Conservation (phyloP, 2,329 filamentous ascomycete genomes). For the Phialophora verrucosa region DNA sequence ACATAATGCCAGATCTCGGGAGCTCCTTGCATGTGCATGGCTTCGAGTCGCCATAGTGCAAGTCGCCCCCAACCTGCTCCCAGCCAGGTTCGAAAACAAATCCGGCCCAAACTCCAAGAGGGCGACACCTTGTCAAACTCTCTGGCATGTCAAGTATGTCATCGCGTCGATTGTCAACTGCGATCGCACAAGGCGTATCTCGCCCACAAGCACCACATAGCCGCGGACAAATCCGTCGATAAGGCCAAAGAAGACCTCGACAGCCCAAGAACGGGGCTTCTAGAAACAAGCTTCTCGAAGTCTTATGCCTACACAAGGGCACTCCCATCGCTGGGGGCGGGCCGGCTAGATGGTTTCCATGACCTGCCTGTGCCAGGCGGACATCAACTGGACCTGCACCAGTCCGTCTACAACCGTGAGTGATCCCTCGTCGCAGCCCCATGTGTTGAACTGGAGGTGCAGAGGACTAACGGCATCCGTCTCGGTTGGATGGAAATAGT, state of each 20-base stretch:
- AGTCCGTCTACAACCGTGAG: constrained; percentile 25
- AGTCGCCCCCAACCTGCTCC: neutral
- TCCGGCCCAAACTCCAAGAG: neutral
- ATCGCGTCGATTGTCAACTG: constrained; percentile 14
- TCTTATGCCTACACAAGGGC: constrained; percentile 22
- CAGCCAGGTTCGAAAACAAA: neutral
- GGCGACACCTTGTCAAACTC: neutral
- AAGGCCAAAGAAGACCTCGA: neutral
- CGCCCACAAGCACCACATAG: neutral
- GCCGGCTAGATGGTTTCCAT: constrained; percentile 22
- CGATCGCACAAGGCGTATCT: constrained; percentile 18
- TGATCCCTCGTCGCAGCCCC: neutral
- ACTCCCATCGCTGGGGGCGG: constrained; percentile 11
- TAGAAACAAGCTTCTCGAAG: constrained; percentile 7
- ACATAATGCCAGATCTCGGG: neutral
- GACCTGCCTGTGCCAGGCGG: constrained; percentile 22
- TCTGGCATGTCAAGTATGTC: constrained; percentile 19
- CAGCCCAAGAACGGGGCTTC: neutral
- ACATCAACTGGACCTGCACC: constrained; percentile 19
- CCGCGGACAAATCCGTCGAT: neutral
- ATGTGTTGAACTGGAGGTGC: neutral
- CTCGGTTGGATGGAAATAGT: constrained; percentile 7
- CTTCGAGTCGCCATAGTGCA: constrained; percentile 2
- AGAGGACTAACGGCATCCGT: neutral
- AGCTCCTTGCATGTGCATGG: constrained; percentile 12